Evolutionary conservation across 192 early-diverging fungal genomes (phyloP).

Genomic region (Coemansia asiatica): DNA sequence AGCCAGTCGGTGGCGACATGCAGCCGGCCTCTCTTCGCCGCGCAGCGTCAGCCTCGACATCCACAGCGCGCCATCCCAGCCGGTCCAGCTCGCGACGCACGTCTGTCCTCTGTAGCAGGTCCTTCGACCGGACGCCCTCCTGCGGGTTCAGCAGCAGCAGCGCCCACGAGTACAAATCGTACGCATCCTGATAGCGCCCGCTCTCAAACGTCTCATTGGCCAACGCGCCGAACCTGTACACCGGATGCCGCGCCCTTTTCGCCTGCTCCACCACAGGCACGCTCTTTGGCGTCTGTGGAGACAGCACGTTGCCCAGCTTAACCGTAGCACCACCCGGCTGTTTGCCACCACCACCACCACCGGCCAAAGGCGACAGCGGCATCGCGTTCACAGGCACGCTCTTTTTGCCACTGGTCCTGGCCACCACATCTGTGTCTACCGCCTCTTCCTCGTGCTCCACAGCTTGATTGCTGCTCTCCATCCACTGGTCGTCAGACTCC

Average conservation of each 20-base stretch:
- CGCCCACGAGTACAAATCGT: constrained; percentile 54
- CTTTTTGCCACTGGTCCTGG: background rate
- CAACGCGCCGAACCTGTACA: constrained; percentile 45
- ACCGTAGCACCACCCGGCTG: no score
- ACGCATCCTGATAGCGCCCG: constrained; percentile 57
- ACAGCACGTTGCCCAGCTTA: constrained; percentile 12
- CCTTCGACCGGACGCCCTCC: constrained; percentile 20
- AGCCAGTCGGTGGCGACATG: background rate
- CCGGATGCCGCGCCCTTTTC: constrained; percentile 46
- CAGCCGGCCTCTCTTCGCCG: background rate
- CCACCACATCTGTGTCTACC: background rate
- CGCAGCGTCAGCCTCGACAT: background rate
- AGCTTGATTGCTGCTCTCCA: background rate
- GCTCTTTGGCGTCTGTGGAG: constrained; percentile 35
- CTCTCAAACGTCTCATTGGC: constrained; percentile 61
- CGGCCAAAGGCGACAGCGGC: background rate
- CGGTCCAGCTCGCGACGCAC: constrained; percentile 20
- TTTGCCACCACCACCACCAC: no score
- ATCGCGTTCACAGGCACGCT: background rate
- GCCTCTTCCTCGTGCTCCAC: background rate
- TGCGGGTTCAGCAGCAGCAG: constrained; percentile 40
- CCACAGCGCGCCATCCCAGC: constrained; percentile 23
- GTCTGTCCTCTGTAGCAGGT: constrained; percentile 21
- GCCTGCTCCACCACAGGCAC: constrained; percentile 51
- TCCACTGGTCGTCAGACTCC: background rate